These are phyloP conservation scores for Lactifluus pinguis DNA, from an alignment of 768 basidiomycete species.

Conservation along the genomic window DNA sequence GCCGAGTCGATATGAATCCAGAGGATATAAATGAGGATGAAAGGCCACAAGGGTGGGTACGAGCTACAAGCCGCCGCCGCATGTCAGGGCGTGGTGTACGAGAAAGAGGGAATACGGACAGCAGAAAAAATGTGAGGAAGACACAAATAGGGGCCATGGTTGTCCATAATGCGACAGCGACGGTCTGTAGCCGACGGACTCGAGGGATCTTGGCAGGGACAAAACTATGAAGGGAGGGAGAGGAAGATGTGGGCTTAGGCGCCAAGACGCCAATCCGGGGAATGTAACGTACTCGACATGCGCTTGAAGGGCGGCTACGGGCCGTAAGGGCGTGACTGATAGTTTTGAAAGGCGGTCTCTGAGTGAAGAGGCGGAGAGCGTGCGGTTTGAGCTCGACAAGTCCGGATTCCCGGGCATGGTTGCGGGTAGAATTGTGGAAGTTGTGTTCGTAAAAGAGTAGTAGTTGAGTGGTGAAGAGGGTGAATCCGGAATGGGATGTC, in stretches of 20 bases:
- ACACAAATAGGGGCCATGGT: constrained; percentile 62
- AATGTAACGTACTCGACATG: constrained; percentile 56
- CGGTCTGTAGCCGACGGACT: constrained; percentile 79
- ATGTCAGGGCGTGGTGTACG: not conserved
- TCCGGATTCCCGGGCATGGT: constrained; percentile 16
- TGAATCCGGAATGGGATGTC: not conserved
- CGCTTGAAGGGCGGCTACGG: constrained; percentile 58
- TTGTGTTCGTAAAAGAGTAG: no score
- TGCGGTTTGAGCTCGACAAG: constrained; percentile 35
- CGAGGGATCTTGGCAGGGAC: constrained; percentile 82
- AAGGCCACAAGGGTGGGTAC: constrained; percentile 81
- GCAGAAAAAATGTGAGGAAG: constrained; percentile 66
- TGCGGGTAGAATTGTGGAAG: not conserved
- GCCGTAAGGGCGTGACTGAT: constrained; percentile 46
- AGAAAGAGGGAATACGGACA: constrained; percentile 41
- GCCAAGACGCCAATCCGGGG: not conserved
- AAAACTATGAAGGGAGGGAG: constrained; percentile 40
- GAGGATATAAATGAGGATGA: constrained; percentile 63
- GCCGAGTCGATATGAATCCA: constrained; percentile 78
- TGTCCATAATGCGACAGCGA: constrained; percentile 84
- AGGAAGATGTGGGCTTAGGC: not conserved
- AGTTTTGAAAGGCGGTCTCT: constrained; percentile 47
- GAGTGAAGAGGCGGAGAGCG: constrained; percentile 52
- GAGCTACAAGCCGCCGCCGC: constrained; percentile 45
- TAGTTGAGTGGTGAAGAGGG: not conserved